Evolutionary conservation across 306 rosid genomes (phyloP).

Genomic region (Casuarina cunninghamiana): DNA sequence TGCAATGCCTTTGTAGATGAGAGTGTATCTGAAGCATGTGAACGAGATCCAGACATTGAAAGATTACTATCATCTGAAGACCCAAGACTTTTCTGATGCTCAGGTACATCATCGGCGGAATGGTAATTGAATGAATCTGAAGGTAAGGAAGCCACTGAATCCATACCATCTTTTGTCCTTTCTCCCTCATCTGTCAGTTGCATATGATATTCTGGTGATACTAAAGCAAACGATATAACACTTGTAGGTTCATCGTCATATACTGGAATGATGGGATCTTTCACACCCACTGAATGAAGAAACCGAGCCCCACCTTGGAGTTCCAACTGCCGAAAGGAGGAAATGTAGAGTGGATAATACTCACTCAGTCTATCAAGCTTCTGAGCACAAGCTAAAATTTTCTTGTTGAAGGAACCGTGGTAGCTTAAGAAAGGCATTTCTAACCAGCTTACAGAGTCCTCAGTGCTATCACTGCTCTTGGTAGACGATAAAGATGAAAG

Average conservation of each 20-base stretch:
- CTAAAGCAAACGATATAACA: constrained; percentile 75
- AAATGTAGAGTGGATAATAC: constrained; percentile 61
- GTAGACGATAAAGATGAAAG: constrained; percentile 29
- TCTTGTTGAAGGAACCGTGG: constrained; percentile 64
- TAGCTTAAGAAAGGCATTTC: constrained; percentile 69
- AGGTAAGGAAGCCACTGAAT: constrained; percentile 34
- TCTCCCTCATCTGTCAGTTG: constrained; percentile 64
- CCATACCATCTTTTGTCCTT: constrained; percentile 49
- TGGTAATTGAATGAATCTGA: constrained; percentile 50
- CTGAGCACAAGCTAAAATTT: constrained; percentile 49
- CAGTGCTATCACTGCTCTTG: constrained; percentile 52
- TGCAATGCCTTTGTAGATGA: constrained; percentile 64
- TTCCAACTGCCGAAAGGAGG: constrained; percentile 70
- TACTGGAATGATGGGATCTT: constrained; percentile 80
- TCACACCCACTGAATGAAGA: constrained; percentile 69
- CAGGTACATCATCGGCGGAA: constrained; percentile 58
- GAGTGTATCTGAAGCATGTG: constrained; percentile 56
- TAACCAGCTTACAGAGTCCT: constrained; percentile 68
- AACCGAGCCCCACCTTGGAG: constrained; percentile 75
- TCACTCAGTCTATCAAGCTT: constrained; percentile 57
- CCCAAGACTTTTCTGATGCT: constrained; percentile 57
- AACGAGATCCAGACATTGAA: constrained; percentile 64
- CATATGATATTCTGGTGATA: constrained; percentile 53
- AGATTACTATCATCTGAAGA: constrained; percentile 59
- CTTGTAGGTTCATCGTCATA: constrained; percentile 95